phyloP scores from a whole-genome alignment of 2,329 filamentous ascomycete genomes.

The Monilinia vaccinii-corymbosi region DNA sequence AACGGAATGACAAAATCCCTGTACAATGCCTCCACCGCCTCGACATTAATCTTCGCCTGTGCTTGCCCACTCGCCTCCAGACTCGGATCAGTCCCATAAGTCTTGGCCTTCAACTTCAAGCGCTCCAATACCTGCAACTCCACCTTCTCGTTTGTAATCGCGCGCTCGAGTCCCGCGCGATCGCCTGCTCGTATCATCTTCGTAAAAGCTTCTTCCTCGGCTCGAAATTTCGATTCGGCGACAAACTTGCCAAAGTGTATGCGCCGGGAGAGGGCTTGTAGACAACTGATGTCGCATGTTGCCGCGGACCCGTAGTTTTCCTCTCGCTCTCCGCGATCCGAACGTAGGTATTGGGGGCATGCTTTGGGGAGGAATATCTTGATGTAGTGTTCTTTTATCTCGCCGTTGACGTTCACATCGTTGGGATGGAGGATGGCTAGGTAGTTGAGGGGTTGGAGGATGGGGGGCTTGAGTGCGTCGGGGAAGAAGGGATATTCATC shows the following conservation, averaged over 20 bases:
- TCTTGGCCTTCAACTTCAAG: constrained; percentile 78
- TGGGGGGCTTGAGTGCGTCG: constrained; percentile 64
- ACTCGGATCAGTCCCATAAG: constrained; percentile 86
- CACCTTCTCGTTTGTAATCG: constrained; percentile 83
- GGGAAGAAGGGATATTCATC: constrained; percentile 99
- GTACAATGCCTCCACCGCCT: constrained; percentile 87
- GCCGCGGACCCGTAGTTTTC: constrained; percentile 95
- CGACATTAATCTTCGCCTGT: constrained; percentile 78
- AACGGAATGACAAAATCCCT: constrained; percentile 88
- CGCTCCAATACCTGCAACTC: constrained; percentile 88
- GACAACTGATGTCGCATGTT: constrained; percentile 79
- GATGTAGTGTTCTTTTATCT: constrained; percentile 81
- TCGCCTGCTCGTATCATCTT: constrained; percentile 74
- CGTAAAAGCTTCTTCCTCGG: constrained; percentile 73
- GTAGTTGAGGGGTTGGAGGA: constrained; percentile 83
- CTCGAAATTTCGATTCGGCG: constrained; percentile 87
- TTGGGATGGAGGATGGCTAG: constrained; percentile 82
- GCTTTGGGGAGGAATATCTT: constrained; percentile 73
- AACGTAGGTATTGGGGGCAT: constrained; percentile 67
- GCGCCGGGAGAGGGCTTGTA: constrained; percentile 81
- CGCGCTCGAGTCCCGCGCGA: constrained; percentile 70
- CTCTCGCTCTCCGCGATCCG: constrained; percentile 72
- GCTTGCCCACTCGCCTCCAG: constrained; percentile 36
- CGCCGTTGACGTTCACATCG: constrained; percentile 79
- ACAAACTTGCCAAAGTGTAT: constrained; percentile 99